Conservation (phyloP, 805 yeast genomes). For the Lipomyces sp. region DNA sequence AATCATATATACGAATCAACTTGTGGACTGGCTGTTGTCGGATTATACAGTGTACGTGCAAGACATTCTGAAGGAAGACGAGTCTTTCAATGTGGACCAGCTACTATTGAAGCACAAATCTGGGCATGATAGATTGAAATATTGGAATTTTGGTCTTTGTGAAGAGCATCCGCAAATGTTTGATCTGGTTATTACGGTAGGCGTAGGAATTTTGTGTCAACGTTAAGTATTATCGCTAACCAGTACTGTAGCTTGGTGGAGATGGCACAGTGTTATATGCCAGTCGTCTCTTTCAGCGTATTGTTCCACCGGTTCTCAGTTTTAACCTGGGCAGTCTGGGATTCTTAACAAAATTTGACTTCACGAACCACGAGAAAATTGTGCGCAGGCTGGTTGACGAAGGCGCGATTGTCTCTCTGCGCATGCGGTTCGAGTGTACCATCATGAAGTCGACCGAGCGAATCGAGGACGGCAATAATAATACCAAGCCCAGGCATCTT, state of each 20-base stretch:
- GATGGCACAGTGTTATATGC: slow-evolving; percentile 80
- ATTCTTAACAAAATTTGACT: slow-evolving; percentile 68
- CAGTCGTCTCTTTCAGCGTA: slow-evolving; percentile 70
- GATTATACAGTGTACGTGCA: slow-evolving; percentile 71
- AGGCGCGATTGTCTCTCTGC: slow-evolving; percentile 55
- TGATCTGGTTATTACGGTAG: slow-evolving; percentile 76
- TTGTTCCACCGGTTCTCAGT: slow-evolving; percentile 84
- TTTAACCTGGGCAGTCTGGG: slow-evolving; percentile 84
- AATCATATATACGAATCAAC: slow-evolving; percentile 72
- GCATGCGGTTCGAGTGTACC: slow-evolving; percentile 59
- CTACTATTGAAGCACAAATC: slow-evolving; percentile 52
- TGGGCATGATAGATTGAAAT: slow-evolving; percentile 46
- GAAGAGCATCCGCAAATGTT: slow-evolving; percentile 45
- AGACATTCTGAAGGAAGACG: slow-evolving; percentile 61
- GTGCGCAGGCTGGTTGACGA: slow-evolving; percentile 48
- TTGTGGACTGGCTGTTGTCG: slow-evolving; percentile 74
- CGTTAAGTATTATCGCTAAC: not conserved
- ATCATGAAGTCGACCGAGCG: slow-evolving; percentile 48
- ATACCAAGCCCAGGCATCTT: slow-evolving; percentile 15
- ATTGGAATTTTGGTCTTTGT: slow-evolving; percentile 52
- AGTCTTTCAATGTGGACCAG: slow-evolving; percentile 63
- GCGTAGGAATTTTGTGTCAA: not conserved
- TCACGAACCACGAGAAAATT: slow-evolving; percentile 47
- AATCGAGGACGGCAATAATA: slow-evolving; percentile 27
- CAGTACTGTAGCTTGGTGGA: slow-evolving; percentile 69